Base-by-base conservation (phyloP, 805 yeast species). In the Ogataea zsoltii region DNA sequence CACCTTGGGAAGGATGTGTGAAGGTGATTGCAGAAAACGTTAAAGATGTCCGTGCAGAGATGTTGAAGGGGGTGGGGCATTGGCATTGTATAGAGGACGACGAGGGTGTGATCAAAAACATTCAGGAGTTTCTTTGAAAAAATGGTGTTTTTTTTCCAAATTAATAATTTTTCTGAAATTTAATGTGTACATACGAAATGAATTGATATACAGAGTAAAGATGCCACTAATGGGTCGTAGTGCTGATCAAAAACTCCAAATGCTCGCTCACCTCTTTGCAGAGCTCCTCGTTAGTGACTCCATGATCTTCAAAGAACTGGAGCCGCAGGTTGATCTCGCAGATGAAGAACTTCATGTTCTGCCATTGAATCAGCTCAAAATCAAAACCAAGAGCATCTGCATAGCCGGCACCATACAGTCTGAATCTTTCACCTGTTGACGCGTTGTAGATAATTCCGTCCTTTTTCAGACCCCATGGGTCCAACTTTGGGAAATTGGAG, bases 401-500 rank as follows among this genome's bases (percentile, higher is more conserved):
- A 72, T 80, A 72, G 3, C 78, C 82, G 3, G 76, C 71, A 4
- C 87, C 88, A 51, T 79, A 82, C 11, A 82, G 59, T 48, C 88
- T 64, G n/a, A 73, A 62, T 49, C 87, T 65, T 12, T 74, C 65
- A 2, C 76, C 79, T 7, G 69, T 68, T 19, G 66, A 70, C 7
- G 33, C 21, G 34, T 68, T 66, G 40, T 70, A 62, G 2, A 75
- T 68, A 42, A 72, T 69, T 2, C 70, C 71, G 4, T 67, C 68
- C n/a, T 57, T 48, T 45, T 69, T 72, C 48, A 83, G 67, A 13
- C 65, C 64, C 71, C 82, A 76, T 2, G 88, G 88, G 56, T 83
- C 79, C 47, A 83, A 63, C 59, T 83, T 83, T 7, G 88, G 88
- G 65, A 72, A 76, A 58, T 83, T 83, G 29, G 86, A 79, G 58